phyloP scores from a whole-genome alignment of 2,329 filamentous ascomycete species.

The Cryphonectria parasitica region DNA sequence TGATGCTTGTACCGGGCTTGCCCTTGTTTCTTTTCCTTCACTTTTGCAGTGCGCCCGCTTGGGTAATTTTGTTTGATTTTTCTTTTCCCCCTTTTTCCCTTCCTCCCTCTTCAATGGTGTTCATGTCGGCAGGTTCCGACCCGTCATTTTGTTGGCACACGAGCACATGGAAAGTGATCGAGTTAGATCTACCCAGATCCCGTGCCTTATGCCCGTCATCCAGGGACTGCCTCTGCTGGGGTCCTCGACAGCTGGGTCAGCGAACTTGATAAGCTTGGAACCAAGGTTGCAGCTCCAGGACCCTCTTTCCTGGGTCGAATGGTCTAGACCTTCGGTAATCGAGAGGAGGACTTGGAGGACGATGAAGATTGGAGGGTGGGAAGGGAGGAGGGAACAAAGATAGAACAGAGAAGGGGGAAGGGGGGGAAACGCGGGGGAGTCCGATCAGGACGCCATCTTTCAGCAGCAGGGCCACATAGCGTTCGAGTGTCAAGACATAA shows the following conservation, averaged over 20 bases:
- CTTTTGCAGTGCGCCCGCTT: neutral
- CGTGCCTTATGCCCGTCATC: slow-evolving; percentile 5
- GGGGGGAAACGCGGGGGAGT: slow-evolving; percentile 1
- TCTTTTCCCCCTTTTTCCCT: neutral
- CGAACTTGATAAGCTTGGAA: slow-evolving; percentile 1
- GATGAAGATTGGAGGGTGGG: neutral
- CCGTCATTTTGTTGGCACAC: neutral
- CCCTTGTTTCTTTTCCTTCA: neutral
- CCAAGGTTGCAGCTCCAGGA: slow-evolving; percentile 1
- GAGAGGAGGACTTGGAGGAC: neutral
- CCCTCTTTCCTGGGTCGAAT: slow-evolving; percentile 5
- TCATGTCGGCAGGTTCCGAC: neutral
- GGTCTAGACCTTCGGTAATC: slow-evolving; percentile 6
- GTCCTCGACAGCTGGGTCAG: neutral
- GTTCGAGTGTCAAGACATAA: neutral
- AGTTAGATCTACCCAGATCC: neutral
- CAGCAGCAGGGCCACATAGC: neutral
- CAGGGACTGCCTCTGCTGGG: slow-evolving; percentile 3
- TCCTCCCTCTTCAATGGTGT: neutral
- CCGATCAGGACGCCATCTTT: neutral
- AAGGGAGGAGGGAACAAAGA: too few relatives aligned
- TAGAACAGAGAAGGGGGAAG: neutral
- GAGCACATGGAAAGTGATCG: neutral
- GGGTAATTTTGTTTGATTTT: too few relatives aligned
- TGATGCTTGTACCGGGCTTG: neutral